Evolutionary conservation across 192 early-diverging fungal species (phyloP).

Genomic region (Tieghemiomyces parasiticus): DNA sequence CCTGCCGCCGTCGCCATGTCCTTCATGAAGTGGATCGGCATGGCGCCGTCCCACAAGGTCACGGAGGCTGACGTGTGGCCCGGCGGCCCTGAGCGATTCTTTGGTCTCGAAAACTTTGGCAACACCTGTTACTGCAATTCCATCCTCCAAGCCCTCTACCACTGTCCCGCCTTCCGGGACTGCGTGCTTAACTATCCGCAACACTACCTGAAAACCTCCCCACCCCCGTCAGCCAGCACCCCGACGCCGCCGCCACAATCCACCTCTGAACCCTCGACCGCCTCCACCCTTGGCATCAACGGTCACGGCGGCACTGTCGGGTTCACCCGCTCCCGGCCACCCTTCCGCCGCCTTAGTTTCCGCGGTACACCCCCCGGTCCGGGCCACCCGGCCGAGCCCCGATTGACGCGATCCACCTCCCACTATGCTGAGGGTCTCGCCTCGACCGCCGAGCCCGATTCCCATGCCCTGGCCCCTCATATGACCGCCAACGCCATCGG

Average conservation of each 20-base stretch:
- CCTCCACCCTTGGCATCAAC: too few species aligned
- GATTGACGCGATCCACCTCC: neutral
- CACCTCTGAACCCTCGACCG: conserved; percentile 11
- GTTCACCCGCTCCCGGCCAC: neutral
- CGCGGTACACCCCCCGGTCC: neutral
- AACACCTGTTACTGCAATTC: conserved; percentile 80
- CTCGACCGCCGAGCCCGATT: neutral
- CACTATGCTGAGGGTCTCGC: neutral
- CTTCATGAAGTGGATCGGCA: conserved; percentile 55
- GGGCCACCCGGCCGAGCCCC: neutral
- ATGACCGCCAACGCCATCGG: conserved; percentile 28
- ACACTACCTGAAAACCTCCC: conserved; percentile 16
- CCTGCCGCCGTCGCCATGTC: conserved; percentile 25
- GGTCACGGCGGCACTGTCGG: conserved; percentile 1
- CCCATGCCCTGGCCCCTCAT: conserved; percentile 13
- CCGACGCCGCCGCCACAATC: neutral
- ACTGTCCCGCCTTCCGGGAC: conserved; percentile 86
- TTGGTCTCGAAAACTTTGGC: conserved; percentile 81
- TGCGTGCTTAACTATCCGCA: conserved; percentile 68
- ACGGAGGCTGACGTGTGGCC: conserved; percentile 21
- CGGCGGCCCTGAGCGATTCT: conserved; percentile 62
- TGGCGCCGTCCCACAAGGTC: conserved; percentile 16
- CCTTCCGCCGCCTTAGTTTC: conserved; percentile 3
- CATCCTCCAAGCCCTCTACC: conserved; percentile 90
- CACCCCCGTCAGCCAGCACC: conserved; percentile 4